Evolutionary conservation across 1,139 yeast genomes (phyloP).

Genomic region (Yueomyces sp.): DNA sequence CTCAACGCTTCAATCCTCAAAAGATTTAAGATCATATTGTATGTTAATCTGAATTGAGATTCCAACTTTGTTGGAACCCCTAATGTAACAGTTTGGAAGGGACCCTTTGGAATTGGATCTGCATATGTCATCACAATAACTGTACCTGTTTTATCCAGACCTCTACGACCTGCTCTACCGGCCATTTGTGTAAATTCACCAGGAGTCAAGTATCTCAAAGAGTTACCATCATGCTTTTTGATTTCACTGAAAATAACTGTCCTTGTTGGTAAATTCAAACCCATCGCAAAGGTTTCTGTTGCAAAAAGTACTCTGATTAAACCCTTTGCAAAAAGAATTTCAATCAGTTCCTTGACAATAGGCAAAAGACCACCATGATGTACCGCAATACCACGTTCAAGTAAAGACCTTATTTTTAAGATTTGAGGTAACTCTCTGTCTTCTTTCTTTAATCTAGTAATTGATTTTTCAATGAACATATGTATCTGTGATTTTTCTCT

Average conservation of each 20-base stretch:
- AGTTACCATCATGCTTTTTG: conserved; percentile 82
- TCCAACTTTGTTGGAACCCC: conserved; percentile 84
- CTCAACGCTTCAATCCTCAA: conserved; percentile 84
- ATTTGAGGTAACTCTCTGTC: conserved; percentile 93
- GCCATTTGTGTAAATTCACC: conserved; percentile 99
- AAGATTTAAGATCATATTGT: conserved; percentile 86
- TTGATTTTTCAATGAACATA: conserved; percentile 84
- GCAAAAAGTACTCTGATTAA: conserved; percentile 87
- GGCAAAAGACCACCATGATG: conserved; percentile 97
- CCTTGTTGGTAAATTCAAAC: conserved; percentile 90
- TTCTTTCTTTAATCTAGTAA: conserved; percentile 75
- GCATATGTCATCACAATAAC: conserved; percentile 88
- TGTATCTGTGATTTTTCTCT: conserved; percentile 83
- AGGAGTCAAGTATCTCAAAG: conserved; percentile 69
- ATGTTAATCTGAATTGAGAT: conserved; percentile 87
- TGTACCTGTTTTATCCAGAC: conserved; percentile 84
- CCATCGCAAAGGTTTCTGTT: conserved; percentile 98
- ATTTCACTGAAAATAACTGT: conserved; percentile 84
- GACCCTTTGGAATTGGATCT: conserved; percentile 46
- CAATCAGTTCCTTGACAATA: conserved; percentile 89
- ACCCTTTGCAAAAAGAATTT: conserved; percentile 76
- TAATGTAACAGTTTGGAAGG: conserved; percentile 66
- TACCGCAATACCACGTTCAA: conserved; percentile 87
- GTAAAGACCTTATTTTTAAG: conserved; percentile 61
- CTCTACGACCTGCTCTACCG: conserved; percentile 97